Base-by-base conservation (phyloP, 352 stramenopile genomes). In the Globisporangium ultimum region DNA sequence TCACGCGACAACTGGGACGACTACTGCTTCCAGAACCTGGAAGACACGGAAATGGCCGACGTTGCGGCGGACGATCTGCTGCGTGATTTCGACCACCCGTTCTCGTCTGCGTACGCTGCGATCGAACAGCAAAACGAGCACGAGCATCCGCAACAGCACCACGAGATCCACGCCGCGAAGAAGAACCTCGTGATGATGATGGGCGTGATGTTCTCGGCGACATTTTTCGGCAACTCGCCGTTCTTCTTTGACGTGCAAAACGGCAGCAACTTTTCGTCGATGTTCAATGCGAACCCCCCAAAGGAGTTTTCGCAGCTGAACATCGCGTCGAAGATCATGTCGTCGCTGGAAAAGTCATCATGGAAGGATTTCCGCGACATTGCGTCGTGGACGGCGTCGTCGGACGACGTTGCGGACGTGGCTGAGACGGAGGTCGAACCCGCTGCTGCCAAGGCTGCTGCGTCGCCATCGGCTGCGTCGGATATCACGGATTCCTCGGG, bases 181-280 rank as follows among this genome's bases (percentile, higher is more conserved):
- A 93, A 93, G 71, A 95, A 95, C 65, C 52, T 95, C 17, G 86
- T 85, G 18, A 95, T 95, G 86, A 90, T 95, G 72, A 91, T 91
- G 67, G 86, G 84, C 9, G 85, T 95, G 67, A 91, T 95, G 74
- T 92, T 95, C 49, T 91, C 80, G 8, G 81, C 92, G 42, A 91
- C 79, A 15, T 93, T 92, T 59, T 93, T 89, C 53, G 86, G 86
- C 34, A 87, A 92, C 60, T 78, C 72, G 36, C 71, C 86, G 20
- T 77, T 74, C n/a, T 81, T 89, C 17, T 78, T 86, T 48, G 89
- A 88, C 47, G 67, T 91, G 22, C 84, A 83, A 43, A 89, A 63
- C 43, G 85, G 83, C 58, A 87, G 70, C 58, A 89, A 80, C 51
- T 92, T 93, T 55, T 83, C 75, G 63, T 93, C 84, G 43, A 92